Conservation (phyloP, 2,329 filamentous ascomycete species). For the Chalara sp. region DNA sequence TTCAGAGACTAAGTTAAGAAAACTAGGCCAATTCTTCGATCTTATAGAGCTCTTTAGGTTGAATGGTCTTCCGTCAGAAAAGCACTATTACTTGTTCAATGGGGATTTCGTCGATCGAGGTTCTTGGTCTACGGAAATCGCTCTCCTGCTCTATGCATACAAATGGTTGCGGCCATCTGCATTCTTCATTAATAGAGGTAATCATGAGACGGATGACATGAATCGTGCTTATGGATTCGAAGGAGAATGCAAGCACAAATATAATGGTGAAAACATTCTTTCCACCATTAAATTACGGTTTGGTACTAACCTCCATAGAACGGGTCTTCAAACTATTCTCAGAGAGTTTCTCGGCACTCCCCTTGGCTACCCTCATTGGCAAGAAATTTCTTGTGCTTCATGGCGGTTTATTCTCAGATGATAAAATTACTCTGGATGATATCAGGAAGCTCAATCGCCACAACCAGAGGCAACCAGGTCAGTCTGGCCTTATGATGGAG, state of each 20-base stretch:
- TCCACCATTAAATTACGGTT: conserved; percentile 18
- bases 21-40: conserved; percentile 87
- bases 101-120: conserved; percentile 97
- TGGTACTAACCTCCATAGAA: conserved; percentile 11
- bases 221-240: conserved; percentile 98
- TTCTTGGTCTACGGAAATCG: conserved; percentile 97
- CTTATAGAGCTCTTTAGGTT: conserved; percentile 91
- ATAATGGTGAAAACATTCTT: conserved; percentile 62
- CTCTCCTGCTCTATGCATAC: conserved; percentile 86
- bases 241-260: conserved; percentile 96
- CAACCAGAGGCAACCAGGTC: conserved; percentile 85
- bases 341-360: conserved; percentile 92
- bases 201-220: conserved; percentile 99
- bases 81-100: conserved; percentile 94
- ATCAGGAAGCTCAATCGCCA: conserved; percentile 90
- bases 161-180: conserved; percentile 85
- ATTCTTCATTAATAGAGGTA: conserved; percentile 95
- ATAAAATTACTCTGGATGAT: conserved; percentile 85
- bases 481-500: conserved; percentile 97
- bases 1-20: conserved; percentile 1
- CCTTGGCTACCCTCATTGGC: conserved; percentile 86
- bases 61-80: conserved; percentile 77
- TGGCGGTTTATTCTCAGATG: conserved; percentile 92
- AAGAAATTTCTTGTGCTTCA: conserved; percentile 88
- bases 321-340: conserved; percentile 95